Evolutionary conservation across 371 early-diverging fungal species (phyloP), one percentile per base, ranked within the genome.

Genomic region (Rhizopus arrhizus): DNA sequence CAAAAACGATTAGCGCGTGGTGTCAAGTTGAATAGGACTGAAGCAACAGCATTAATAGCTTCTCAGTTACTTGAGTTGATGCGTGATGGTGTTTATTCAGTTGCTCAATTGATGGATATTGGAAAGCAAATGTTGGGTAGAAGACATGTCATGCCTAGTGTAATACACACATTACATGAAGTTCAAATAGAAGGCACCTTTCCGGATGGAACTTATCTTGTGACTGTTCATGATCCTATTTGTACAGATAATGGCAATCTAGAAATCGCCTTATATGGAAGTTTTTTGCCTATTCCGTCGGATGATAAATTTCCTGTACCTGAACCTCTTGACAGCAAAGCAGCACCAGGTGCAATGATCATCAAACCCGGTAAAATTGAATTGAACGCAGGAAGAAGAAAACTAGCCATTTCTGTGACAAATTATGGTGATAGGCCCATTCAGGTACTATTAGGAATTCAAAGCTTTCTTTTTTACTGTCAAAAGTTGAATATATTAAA

Each of bases 401-500:
- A 94, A 5, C 54, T 83, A 28, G 64, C 81, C 2, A 53, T 97
- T 6, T 81, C 78, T 5, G 95, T 97, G 10, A 89, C 88, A 29
- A 97, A 97, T 74, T 84, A 85, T 34, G 97, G 97, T 3, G 96
- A 95, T 68, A 79, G 96, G 28, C 95, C 97, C 3, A 86, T 97
- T 57, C 91, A 95, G 80, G 63, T 58, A 56, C 42, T 10, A 41
- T 16, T 13, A 28, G 0, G 3, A 6, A 41, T 1, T 38, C 29
- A 13, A 16, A 49, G 29, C 8, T 15, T 29, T 36, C 45, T 36
- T 47, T 38, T 22, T 22, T 22, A 22, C 22, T 1, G 22, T 22
- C 22, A 22, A 22, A 22, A 22, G 2, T 22, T 22, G 22, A 22
- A 22, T 22, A 2, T 22, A 22, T 22, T 22, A 2, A 22, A 22